These are phyloP conservation scores for Phytopythium litorale DNA, from an alignment of 352 stramenopile genomes.

Conservation along the genomic window DNA sequence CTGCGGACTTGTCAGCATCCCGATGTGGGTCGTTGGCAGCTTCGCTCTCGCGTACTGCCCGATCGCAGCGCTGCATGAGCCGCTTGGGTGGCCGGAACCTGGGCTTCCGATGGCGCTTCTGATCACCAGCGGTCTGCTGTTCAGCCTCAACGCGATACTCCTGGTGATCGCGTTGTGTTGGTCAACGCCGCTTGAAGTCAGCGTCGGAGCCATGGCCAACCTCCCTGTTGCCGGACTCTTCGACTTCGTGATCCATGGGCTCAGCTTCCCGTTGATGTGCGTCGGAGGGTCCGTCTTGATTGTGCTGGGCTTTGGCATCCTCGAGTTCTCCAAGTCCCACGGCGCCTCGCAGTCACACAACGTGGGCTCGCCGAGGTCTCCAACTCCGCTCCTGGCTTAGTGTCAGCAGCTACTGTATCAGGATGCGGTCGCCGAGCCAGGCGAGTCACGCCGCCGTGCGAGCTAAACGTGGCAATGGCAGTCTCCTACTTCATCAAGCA, in stretches of 20 bases:
- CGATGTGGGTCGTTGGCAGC: constrained; percentile 44
- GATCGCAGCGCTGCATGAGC: constrained; percentile 38
- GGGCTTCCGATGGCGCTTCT: constrained; percentile 29
- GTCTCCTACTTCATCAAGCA: too few species aligned
- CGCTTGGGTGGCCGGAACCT: constrained; percentile 35
- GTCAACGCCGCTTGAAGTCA: constrained; percentile 57
- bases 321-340: constrained; percentile 19
- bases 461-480: too few species aligned
- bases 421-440: neutral
- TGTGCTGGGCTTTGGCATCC: constrained; percentile 42
- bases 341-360: neutral
- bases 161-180: constrained; percentile 43
- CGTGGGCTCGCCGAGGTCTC: neutral
- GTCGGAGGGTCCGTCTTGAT: constrained; percentile 45
- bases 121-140: constrained; percentile 25
- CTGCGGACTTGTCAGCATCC: constrained; percentile 40
- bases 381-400: neutral
- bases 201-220: constrained; percentile 53
- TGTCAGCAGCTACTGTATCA: too few species aligned
- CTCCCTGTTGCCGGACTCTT: constrained; percentile 47
- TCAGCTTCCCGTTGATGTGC: constrained; percentile 42
- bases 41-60: constrained; percentile 30
- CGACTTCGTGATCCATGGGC: constrained; percentile 40
- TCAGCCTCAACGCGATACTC: constrained; percentile 31
- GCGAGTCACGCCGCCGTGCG: too few species aligned